Evolutionary conservation across 495 filamentous ascomycete species (phyloP).

Genomic region (Opeltia flavorubescens): DNA sequence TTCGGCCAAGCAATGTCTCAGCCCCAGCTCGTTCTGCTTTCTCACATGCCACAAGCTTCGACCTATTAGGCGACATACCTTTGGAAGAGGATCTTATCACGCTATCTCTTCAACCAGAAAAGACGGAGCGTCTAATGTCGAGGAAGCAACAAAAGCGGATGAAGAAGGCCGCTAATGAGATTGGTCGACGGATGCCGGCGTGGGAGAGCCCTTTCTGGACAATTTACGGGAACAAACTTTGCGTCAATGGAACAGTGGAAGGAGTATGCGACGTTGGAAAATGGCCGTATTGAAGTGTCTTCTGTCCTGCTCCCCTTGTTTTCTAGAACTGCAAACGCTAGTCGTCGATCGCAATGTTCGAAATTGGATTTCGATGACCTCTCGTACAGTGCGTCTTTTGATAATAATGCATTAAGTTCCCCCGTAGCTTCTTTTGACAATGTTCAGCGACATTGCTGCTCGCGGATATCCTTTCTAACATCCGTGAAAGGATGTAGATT

Average conservation of each 20-base stretch:
- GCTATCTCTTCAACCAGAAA: neutral
- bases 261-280: constrained; percentile 3
- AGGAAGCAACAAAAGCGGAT: neutral
- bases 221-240: constrained; percentile 46
- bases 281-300: neutral
- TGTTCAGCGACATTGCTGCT: too few species aligned
- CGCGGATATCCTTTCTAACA: too few species aligned
- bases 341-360: too few species aligned
- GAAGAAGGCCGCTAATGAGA: constrained; percentile 8
- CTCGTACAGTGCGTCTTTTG: too few species aligned
- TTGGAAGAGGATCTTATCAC: constrained; percentile 1
- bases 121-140: neutral
- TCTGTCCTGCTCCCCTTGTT: too few species aligned
- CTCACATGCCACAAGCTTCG: constrained; percentile 4
- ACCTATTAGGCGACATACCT: constrained; percentile 3
- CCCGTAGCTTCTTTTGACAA: too few species aligned
- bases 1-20: neutral
- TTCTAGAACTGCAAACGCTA: too few species aligned
- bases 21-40: neutral
- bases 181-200: constrained; percentile 27
- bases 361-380: too few species aligned
- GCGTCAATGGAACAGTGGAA: constrained; percentile 52
- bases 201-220: constrained; percentile 43
- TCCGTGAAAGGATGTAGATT: too few species aligned
- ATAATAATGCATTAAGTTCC: too few species aligned